phyloP scores from a whole-genome alignment of 345 rosid genomes.

The Noccaea bulbosa region DNA sequence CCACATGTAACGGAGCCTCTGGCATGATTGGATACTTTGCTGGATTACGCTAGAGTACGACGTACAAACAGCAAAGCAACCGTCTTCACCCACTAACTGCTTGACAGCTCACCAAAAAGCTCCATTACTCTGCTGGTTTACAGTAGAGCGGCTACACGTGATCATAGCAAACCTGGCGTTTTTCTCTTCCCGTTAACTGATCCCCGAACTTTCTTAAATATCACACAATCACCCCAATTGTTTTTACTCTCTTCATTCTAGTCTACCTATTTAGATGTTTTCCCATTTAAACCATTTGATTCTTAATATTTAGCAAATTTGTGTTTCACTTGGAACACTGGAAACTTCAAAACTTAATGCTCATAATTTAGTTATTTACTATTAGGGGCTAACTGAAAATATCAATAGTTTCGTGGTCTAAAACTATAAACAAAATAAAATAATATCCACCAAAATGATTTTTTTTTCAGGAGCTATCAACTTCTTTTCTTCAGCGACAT shows the following conservation, averaged over 20 bases:
- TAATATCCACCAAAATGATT: not conserved
- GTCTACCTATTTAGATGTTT: not conserved
- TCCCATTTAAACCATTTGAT: not conserved
- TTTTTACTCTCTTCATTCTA: not conserved
- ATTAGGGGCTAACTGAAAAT: not conserved
- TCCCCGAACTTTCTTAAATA: not conserved
- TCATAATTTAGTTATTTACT: not conserved
- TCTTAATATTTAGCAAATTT: not conserved
- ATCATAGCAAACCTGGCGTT: not conserved
- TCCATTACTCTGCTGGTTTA: conserved; percentile 7
- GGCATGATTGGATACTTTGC: conserved; percentile 42
- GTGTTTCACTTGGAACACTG: not conserved
- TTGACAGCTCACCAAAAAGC: conserved; percentile 42
- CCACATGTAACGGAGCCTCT: conserved; percentile 27
- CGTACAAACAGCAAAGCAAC: conserved; percentile 41
- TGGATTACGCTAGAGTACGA: conserved; percentile 41
- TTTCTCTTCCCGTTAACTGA: not conserved
- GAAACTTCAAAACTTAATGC: not conserved
- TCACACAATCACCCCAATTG: conserved; percentile 8
- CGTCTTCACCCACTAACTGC: conserved; percentile 35
- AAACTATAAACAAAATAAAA: conserved; percentile 11
- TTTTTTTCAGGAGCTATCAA: conserved; percentile 32
- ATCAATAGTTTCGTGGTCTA: not conserved
- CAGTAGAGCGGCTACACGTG: not conserved
- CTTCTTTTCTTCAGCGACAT: conserved; percentile 35